Evolutionary conservation across 768 basidiomycete genomes (phyloP).

Genomic region (Rhodotorula diobovata): DNA sequence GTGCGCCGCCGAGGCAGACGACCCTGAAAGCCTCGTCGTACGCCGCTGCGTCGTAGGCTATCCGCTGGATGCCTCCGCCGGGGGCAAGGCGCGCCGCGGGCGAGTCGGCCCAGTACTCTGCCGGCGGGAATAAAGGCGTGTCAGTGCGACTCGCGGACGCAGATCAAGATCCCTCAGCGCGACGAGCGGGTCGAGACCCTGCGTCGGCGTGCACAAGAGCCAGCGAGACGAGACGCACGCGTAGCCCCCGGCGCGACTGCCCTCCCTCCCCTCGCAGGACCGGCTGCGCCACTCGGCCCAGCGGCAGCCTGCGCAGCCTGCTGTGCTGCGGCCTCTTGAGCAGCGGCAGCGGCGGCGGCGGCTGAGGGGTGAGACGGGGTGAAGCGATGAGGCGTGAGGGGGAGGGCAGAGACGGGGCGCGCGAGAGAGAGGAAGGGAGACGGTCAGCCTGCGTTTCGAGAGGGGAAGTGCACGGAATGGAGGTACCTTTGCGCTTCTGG

Average conservation of each 20-base stretch:
- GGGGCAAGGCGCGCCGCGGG: slow-evolving; percentile 12
- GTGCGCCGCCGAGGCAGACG: slow-evolving; percentile 10
- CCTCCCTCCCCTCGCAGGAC: slow-evolving; percentile 15
- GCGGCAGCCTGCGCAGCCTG: slow-evolving; percentile 21
- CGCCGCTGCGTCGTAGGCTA: slow-evolving; percentile 27
- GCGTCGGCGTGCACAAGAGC: no score
- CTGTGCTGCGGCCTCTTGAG: slow-evolving; percentile 30
- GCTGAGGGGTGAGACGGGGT: neutral
- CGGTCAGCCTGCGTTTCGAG: neutral
- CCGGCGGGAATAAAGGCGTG: neutral
- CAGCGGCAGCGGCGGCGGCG: slow-evolving; percentile 30
- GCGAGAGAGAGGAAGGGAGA: neutral
- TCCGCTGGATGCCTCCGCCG: slow-evolving; percentile 27
- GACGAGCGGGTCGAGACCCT: no score
- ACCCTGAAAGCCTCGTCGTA: slow-evolving; percentile 23
- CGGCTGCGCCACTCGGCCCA: neutral
- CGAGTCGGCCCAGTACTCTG: slow-evolving; percentile 35
- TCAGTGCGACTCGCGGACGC: no score
- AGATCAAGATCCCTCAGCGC: no score
- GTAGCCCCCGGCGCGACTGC: slow-evolving; percentile 12
- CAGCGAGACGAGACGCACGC: slow-evolving; percentile 1
- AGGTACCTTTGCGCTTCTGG: slow-evolving; percentile 21
- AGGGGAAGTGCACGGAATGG: neutral
- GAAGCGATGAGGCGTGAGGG: neutral
- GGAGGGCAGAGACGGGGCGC: neutral